Evolutionary conservation across 2,329 filamentous ascomycete species (phyloP).

Genomic region (Botryotinia narcissicola): DNA sequence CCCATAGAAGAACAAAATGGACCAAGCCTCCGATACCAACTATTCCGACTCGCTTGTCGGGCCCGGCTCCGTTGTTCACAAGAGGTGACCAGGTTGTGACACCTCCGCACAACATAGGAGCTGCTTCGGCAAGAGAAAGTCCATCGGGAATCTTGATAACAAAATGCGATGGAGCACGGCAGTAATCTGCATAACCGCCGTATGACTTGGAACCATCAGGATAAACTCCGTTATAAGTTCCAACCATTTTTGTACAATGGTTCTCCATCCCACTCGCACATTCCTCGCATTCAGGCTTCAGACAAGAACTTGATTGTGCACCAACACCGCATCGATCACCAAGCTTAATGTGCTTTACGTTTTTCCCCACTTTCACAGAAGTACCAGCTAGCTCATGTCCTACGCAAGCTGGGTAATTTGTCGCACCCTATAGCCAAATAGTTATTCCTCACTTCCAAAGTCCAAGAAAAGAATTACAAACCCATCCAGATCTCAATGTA

Average conservation of each 20-base stretch:
- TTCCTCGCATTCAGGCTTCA: conserved; percentile 20
- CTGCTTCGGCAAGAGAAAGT: conserved; percentile 16
- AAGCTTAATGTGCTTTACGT: conserved; percentile 45
- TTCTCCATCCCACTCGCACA: conserved; percentile 19
- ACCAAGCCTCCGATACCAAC: conserved; percentile 71
- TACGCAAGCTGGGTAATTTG: conserved; percentile 41
- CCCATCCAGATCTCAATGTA: conserved; percentile 38
- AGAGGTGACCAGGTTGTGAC: conserved; percentile 15
- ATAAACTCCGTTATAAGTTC: conserved; percentile 16
- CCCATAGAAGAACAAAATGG: conserved; percentile 68
- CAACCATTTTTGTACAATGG: conserved; percentile 2
- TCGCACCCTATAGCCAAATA: not conserved
- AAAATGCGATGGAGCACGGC: conserved; percentile 17
- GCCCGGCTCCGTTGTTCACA: conserved; percentile 18
- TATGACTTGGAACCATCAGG: conserved; percentile 19
- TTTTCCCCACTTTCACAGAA: conserved; percentile 46
- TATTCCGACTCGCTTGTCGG: conserved; percentile 60
- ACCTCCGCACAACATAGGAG: conserved; percentile 20
- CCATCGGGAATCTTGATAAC: conserved; percentile 19
- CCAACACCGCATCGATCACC: conserved; percentile 56
- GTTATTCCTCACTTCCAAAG: not conserved
- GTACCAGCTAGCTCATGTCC: conserved; percentile 53
- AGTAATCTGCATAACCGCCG: conserved; percentile 19
- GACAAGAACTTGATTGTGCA: conserved; percentile 44
- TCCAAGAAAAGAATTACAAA: conserved; percentile 27